Base-by-base conservation (phyloP, 2,329 filamentous ascomycete species). In the Aspergillus unguis region DNA sequence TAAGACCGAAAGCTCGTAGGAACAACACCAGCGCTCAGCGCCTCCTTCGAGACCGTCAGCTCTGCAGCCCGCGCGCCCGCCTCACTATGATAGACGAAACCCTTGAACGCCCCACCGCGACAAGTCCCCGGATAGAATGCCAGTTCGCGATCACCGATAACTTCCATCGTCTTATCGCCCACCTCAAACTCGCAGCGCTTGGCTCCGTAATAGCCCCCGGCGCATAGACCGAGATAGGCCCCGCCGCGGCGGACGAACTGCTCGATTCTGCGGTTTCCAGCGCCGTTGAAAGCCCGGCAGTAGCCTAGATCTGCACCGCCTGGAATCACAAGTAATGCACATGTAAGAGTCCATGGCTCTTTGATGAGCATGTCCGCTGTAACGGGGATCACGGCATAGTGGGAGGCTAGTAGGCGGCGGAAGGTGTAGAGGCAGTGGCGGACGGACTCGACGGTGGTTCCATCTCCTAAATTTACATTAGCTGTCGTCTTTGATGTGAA, bases 271-370 rank as follows among this genome's bases (percentile, higher is more conserved):
- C 87, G 81, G 70, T 97, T 99, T 1, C 92, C 94, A 48, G 85
- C 79, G 33, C 94, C 94, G 69, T 97, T 94, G 58, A 99, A 80
- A 2, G 84, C 85, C 28, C 88, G 85, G 71, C 92, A 95, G 71
- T 96, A 99, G 45, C 88, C 90, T 47, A 95, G 79, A 67, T 99
- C 94, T n/a, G 90, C 92, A 31, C 94, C 94, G 25, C 94, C 94
- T 1, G 94, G 94, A 48, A 99, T 84, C 2, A 97, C 92, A 5
- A 99, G 81, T 7, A 97, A 80, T 0, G 91, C 90, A 69, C 92
- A 97, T 2, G 90, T 87, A 3, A 87, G 77, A 1, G 85, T 81
- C 94, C 94, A 99, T 9, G 94, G 94, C 70, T 99, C 94, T 60
- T 92, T 91, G 65, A 96, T 78, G 52, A 99, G 77, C 59, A 87